Evolutionary conservation across 1,284 basidiomycete species (phyloP).

Genomic region (Cryptococcus wingfieldii): DNA sequence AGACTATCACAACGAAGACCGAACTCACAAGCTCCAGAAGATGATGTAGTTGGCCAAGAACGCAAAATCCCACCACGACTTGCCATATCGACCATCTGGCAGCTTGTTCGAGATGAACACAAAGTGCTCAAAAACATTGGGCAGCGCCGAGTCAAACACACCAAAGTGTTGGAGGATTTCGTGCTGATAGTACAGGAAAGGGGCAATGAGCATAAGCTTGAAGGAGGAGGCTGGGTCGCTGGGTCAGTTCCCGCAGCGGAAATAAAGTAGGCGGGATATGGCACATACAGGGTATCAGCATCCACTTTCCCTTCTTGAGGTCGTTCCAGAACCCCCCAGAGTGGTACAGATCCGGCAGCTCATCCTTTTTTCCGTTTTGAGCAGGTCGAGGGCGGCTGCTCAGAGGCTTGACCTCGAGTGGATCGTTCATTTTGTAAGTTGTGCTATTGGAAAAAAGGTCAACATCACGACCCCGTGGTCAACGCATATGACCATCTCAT

Average conservation of each 20-base stretch:
- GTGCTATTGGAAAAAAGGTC: neutral
- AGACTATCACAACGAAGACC: neutral
- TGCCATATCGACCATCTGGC: slow-evolving; percentile 61
- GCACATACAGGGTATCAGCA: slow-evolving; percentile 64
- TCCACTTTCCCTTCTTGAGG: slow-evolving; percentile 62
- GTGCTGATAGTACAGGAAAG: neutral
- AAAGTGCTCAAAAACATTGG: slow-evolving; percentile 72
- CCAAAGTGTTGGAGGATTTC: too few species aligned
- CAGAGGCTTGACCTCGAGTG: slow-evolving; percentile 33
- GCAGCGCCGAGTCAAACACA: slow-evolving; percentile 46
- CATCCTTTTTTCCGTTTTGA: slow-evolving; percentile 5
- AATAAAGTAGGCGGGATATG: neutral
- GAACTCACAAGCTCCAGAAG: slow-evolving; percentile 71
- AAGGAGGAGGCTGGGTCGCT: neutral
- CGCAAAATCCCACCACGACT: slow-evolving; percentile 70
- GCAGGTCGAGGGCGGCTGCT: slow-evolving; percentile 18
- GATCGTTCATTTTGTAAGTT: neutral
- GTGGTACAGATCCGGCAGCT: slow-evolving; percentile 34
- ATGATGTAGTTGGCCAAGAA: slow-evolving; percentile 86
- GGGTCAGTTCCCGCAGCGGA: neutral
- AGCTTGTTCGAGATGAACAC: slow-evolving; percentile 71
- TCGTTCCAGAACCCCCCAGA: slow-evolving; percentile 52
- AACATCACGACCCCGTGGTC: neutral
- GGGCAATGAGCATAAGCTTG: neutral
- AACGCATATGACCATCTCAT: neutral